Evolutionary conservation across 768 basidiomycete species (phyloP), one percentile per base, ranked within the genome.

Genomic region (Trametes punicea): DNA sequence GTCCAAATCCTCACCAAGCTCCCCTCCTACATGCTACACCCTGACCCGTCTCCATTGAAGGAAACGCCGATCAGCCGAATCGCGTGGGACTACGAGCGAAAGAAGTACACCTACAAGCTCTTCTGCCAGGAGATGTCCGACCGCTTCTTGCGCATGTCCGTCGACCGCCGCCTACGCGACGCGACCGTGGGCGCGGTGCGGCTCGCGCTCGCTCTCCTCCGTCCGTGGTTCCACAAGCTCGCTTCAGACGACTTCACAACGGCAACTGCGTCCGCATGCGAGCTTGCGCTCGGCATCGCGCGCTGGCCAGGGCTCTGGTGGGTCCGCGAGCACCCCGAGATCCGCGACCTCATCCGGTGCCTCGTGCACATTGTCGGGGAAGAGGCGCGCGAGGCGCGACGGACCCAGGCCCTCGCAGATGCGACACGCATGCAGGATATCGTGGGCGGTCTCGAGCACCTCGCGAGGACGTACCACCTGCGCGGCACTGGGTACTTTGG

Each of bases 101-200:
- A 78, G 66, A 87, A 84, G 64, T 72, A 78, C 16, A 82, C 74
- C 67, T 90, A 81, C 70, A 81, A 81, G 38, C 78, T 81, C 55
- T 90, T 90, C 69, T 90, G 87, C 70, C 81, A 81, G 63, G 80
- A 81, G 18, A 82, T 85, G 77, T 80, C 85, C 3, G 79, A 78
- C 44, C 75, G 77, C 27, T 90, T 88, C 71, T 69, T 83, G 45
- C 77, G 72, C 40, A 74, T 81, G 53, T 71, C 82, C 1, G 62
- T 75, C 27, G 84, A 87, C 51, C 73, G 74, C 41, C 81, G 82
- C 26, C 69, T 87, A 52, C 79, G 81, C 30, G 87, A 88, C 64
- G 81, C 86, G 3, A 87, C 87, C 1, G 77, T 77, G 25, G 82
- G 82, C 23, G 82, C 88, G 2, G 83, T 89, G 21, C 80, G 83